Conservation (phyloP, 2,329 filamentous ascomycete species). For the Neonectria sp. region DNA sequence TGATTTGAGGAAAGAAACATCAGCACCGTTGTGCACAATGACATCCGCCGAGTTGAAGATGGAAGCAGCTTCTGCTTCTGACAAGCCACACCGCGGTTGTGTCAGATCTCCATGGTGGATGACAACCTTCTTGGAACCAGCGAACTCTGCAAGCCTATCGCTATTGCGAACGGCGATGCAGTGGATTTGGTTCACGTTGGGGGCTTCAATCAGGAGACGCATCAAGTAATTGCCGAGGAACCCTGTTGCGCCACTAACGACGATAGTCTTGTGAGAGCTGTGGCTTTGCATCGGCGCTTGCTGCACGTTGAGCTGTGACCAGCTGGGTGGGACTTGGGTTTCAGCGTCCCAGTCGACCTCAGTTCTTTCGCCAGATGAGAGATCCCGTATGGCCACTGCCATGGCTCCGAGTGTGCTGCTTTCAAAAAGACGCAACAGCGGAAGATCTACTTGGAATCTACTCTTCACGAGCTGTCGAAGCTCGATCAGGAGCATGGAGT, state of each 20-base stretch:
- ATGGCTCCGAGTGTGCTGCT: conserved; percentile 57
- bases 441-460: conserved; percentile 50
- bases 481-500: conserved; percentile 57
- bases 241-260: conserved; percentile 31
- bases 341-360: too few species aligned
- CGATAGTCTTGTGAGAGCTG: conserved; percentile 25
- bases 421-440: conserved; percentile 56
- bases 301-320: too few species aligned
- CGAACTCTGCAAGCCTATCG: background rate
- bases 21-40: conserved; percentile 66
- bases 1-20: conserved; percentile 51
- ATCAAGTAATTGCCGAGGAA: conserved; percentile 51
- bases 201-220: conserved; percentile 50
- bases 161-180: conserved; percentile 59
- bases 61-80: conserved; percentile 40
- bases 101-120: conserved; percentile 56
- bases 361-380: too few species aligned
- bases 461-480: conserved; percentile 46
- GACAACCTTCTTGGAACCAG: conserved; percentile 48
- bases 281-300: background rate
- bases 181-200: conserved; percentile 56
- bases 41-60: conserved; percentile 55
- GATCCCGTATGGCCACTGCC: conserved; percentile 42
- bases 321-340: too few species aligned
- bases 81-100: conserved; percentile 56